phyloP scores from a whole-genome alignment of 192 early-diverging fungal genomes.

The Podila verticillata region DNA sequence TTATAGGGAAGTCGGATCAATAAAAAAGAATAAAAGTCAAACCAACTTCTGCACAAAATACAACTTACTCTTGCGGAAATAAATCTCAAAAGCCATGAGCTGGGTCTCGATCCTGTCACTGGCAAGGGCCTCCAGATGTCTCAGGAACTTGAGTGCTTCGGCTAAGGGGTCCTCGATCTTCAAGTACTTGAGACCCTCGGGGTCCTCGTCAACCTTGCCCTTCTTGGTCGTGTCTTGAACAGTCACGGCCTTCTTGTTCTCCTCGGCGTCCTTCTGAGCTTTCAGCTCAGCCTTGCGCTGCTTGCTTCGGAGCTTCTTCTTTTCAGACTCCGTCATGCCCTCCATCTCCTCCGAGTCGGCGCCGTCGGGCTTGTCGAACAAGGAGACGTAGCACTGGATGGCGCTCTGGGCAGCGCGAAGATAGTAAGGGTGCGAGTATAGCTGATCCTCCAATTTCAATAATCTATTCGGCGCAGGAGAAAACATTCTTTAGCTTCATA shows the following conservation, averaged over 20 bases:
- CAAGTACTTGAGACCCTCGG: constrained; percentile 73
- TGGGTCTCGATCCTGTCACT: constrained; percentile 69
- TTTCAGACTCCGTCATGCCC: constrained; percentile 73
- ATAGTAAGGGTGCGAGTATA: constrained; percentile 78
- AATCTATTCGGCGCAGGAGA: constrained; percentile 50
- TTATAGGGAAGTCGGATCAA: not conserved
- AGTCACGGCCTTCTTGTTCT: constrained; percentile 43
- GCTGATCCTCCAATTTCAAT: constrained; percentile 79
- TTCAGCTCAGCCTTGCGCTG: constrained; percentile 80
- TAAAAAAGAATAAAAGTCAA: constrained; percentile 7
- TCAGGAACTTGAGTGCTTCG: constrained; percentile 81
- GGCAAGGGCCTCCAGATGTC: constrained; percentile 71
- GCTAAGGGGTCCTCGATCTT: constrained; percentile 74
- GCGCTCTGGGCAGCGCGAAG: constrained; percentile 81
- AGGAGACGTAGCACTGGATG: constrained; percentile 54
- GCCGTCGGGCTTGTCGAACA: constrained; percentile 51
- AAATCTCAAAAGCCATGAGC: constrained; percentile 71
- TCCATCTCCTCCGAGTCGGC: constrained; percentile 49
- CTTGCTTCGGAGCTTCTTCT: constrained; percentile 81
- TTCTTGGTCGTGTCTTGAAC: constrained; percentile 60
- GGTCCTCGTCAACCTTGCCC: constrained; percentile 73
- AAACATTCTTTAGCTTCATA: not conserved
- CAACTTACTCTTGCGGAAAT: constrained; percentile 68
- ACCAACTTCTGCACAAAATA: not conserved
- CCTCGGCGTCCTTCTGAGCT: constrained; percentile 60